phyloP scores from a whole-genome alignment of 352 stramenopile genomes.

The Pythium grandisporangium region DNA sequence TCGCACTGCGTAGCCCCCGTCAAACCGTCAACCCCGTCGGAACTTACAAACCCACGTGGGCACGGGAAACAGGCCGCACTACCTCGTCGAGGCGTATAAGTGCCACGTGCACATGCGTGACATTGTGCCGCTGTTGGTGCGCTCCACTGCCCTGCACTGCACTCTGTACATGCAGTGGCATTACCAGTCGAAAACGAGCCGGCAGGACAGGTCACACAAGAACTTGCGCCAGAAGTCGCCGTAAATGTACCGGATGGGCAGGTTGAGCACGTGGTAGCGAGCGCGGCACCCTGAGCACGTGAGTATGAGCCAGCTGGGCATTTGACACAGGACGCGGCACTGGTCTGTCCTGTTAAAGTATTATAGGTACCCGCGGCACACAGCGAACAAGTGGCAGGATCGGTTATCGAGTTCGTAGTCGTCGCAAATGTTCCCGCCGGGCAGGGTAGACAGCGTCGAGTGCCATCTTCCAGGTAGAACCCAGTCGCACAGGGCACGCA shows the following conservation, averaged over 20 bases:
- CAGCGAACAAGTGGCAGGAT: slow-evolving; percentile 28
- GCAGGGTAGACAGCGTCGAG: slow-evolving; percentile 38
- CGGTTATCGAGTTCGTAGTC: too few species aligned
- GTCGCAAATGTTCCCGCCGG: slow-evolving; percentile 32
- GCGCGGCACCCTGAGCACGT: slow-evolving; percentile 16
- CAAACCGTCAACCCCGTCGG: slow-evolving; percentile 10
- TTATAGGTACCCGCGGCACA: slow-evolving; percentile 47
- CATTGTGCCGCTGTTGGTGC: slow-evolving; percentile 18
- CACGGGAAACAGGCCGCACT: slow-evolving; percentile 37
- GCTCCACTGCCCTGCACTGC: slow-evolving; percentile 36
- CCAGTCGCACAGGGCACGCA: slow-evolving; percentile 54
- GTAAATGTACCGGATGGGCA: slow-evolving; percentile 25
- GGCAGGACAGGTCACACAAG: slow-evolving; percentile 12
- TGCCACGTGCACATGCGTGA: slow-evolving; percentile 26
- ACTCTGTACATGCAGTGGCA: slow-evolving; percentile 27
- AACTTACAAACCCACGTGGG: slow-evolving; percentile 50
- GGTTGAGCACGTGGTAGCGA: slow-evolving; percentile 15
- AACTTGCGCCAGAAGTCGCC: slow-evolving; percentile 5
- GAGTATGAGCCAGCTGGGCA: slow-evolving; percentile 50
- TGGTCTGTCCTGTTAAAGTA: slow-evolving; percentile 24
- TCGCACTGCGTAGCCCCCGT: too few species aligned
- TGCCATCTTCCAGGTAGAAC: slow-evolving; percentile 42
- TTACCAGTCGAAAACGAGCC: slow-evolving; percentile 33
- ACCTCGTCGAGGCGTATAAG: slow-evolving; percentile 30
- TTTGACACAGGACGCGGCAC: slow-evolving; percentile 20